Base-by-base conservation (phyloP, 2,329 filamentous ascomycete genomes). In the Alternaria atra region DNA sequence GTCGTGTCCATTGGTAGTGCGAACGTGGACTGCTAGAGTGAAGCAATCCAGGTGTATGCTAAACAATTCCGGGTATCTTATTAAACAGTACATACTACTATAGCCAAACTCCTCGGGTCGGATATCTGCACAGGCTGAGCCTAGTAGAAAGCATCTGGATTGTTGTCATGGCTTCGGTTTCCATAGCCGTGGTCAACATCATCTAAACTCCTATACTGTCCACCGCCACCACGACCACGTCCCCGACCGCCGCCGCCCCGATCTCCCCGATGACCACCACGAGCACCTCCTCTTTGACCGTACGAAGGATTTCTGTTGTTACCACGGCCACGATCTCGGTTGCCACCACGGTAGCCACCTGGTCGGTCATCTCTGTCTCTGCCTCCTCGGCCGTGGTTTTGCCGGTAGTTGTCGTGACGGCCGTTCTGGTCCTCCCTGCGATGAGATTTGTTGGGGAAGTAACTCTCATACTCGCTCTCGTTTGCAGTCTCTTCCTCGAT, bases 401-500 rank as follows among this genome's bases (percentile, higher is more conserved):
- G 64, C 55, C 67, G 75, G 60, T 51, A 67, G 58, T 69, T 69
- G 15, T 74, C 59, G 30, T 71, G 62, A 17, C 75, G 85, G 23
- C 85, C 86, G 66, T 89, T 64, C 27, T 68, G 67, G 5, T 64
- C 55, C 13, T 64, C 63, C 58, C 70, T 73, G 23, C 72, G 70
- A 34, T 71, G 47, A 70, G 89, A 89, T 73, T 85, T 90, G 71
- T 86, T 89, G 32, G 85, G 83, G 65, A 88, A 88, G 17, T 86
- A 80, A 70, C 84, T 86, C 68, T 91, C 88, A 72, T 88, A 89
- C 63, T 88, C 85, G 64, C 86, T 87, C 70, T 91, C 88, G 25
- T 88, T 77, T 7, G 73, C 66, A 6, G 69, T 70, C 81, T 94
- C 91, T 53, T 89, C 84, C 76, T 97, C 93, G 47, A 98, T 89